A percentile compares a stretch with the other conserved stretches of the same genome.
Evolutionary conservation across 106 monocot genomes (phyloP).

Genomic region (Allium fistulosum): DNA sequence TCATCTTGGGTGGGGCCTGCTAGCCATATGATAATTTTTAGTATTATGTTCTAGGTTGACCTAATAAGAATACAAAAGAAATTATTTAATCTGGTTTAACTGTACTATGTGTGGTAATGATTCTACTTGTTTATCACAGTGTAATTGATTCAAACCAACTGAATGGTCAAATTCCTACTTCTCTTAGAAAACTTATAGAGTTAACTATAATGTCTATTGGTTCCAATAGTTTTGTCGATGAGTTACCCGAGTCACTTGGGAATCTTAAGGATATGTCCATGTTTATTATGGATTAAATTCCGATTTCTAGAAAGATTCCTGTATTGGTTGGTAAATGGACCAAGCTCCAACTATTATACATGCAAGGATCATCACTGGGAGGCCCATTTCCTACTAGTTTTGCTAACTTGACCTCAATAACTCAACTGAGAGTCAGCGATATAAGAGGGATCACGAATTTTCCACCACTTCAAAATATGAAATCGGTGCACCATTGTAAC

Average conservation of each 20-base stretch:
- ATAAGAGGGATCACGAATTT: slow-evolving; percentile 29
- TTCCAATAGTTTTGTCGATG: too few relatives aligned
- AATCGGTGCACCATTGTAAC: slow-evolving; percentile 4
- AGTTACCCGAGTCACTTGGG: too few relatives aligned
- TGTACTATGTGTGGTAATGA: too few relatives aligned
- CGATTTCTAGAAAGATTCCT: not conserved
- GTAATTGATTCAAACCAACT: not conserved
- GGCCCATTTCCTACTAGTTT: slow-evolving; percentile 39
- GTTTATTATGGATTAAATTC: not conserved
- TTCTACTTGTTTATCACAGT: not conserved
- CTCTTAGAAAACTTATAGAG: not conserved
- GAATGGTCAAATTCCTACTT: not conserved
- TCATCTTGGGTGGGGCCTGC: too few relatives aligned
- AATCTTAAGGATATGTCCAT: too few relatives aligned
- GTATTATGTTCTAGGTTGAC: too few relatives aligned
- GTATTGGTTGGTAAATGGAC: not conserved
- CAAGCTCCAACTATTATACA: slow-evolving; percentile 1
- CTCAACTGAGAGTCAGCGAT: slow-evolving; percentile 35
- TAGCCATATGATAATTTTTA: too few relatives aligned
- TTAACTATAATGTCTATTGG: too few relatives aligned
- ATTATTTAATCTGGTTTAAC: too few relatives aligned
- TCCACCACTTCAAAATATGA: slow-evolving; percentile 36
- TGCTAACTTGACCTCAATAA: slow-evolving; percentile 14
- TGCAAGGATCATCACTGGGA: slow-evolving; percentile 46
- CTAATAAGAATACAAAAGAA: too few relatives aligned